These are phyloP conservation scores for Scopulariopsis brevicaulis DNA, from an alignment of 2,329 filamentous ascomycete species.

Conservation along the genomic window DNA sequence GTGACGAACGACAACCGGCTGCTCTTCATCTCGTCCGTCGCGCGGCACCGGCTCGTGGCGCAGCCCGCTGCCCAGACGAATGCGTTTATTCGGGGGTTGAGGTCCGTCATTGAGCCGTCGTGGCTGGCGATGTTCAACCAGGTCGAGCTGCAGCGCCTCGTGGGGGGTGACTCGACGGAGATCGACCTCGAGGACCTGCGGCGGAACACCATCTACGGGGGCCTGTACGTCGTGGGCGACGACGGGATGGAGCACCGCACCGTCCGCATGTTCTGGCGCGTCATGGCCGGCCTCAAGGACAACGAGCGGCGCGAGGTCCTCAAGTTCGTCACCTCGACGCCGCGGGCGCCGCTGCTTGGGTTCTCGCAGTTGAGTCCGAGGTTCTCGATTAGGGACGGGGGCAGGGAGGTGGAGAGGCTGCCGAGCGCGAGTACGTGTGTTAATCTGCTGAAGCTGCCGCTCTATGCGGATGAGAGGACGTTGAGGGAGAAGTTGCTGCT, in stretches of 20 bases:
- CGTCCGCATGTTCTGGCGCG: constrained; percentile 81
- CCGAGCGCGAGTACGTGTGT: constrained; percentile 95
- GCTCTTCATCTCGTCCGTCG: constrained; percentile 89
- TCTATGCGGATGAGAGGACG: constrained; percentile 55
- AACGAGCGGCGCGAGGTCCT: constrained; percentile 73
- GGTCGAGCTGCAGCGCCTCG: constrained; percentile 81
- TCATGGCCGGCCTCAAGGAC: constrained; percentile 67
- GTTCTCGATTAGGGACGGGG: constrained; percentile 81
- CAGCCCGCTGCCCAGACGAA: constrained; percentile 75
- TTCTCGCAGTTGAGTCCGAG: constrained; percentile 76
- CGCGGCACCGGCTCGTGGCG: constrained; percentile 70
- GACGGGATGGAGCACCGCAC: constrained; percentile 79
- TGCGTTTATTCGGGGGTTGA: constrained; percentile 78
- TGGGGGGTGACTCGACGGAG: constrained; percentile 75
- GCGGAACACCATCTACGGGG: constrained; percentile 74
- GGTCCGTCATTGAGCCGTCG: constrained; percentile 76
- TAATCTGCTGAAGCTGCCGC: constrained; percentile 84
- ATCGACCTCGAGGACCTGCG: constrained; percentile 84
- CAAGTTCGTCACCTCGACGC: constrained; percentile 92
- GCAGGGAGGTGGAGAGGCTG: constrained; percentile 50
- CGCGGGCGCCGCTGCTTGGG: constrained; percentile 77
- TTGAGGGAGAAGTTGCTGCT: constrained; percentile 78
- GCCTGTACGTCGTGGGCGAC: constrained; percentile 81
- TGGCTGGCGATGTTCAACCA: constrained; percentile 99
- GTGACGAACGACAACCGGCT: constrained; percentile 90